A percentile compares a stretch with the other conserved stretches of the same genome.
phyloP scores from a whole-genome alignment of 192 early-diverging fungal species.

The Podila epicladia region DNA sequence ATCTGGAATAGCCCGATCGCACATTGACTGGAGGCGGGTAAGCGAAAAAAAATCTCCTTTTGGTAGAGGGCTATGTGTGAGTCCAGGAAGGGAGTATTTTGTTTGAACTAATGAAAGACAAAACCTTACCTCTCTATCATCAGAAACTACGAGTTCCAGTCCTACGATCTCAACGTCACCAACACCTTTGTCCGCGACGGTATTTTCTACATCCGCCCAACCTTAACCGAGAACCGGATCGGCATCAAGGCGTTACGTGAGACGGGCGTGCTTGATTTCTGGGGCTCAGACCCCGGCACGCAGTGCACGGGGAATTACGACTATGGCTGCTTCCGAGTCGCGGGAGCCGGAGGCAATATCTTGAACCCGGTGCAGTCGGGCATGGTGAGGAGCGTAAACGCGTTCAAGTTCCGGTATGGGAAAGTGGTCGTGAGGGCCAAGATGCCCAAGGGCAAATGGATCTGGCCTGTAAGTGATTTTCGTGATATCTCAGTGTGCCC shows the following conservation, averaged over 20 bases:
- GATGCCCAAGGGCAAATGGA: constrained; percentile 64
- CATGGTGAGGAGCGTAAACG: constrained; percentile 53
- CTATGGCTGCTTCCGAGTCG: constrained; percentile 56
- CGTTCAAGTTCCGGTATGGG: constrained; percentile 61
- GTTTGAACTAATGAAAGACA: too few relatives aligned
- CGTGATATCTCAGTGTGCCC: too few relatives aligned
- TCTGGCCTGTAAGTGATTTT: constrained; percentile 49
- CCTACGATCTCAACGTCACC: constrained; percentile 57
- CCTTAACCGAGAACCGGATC: constrained; percentile 63
- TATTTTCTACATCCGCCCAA: constrained; percentile 68
- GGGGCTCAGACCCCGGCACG: constrained; percentile 34
- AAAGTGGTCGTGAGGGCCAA: constrained; percentile 66
- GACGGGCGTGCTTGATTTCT: constrained; percentile 51
- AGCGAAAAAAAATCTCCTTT: too few relatives aligned
- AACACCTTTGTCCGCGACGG: constrained; percentile 70
- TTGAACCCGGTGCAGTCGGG: constrained; percentile 73
- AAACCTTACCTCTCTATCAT: neutral
- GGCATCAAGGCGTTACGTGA: constrained; percentile 52
- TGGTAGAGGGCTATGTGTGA: neutral
- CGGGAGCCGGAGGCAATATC: constrained; percentile 56
- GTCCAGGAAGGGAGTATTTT: too few relatives aligned
- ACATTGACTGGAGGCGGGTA: too few relatives aligned
- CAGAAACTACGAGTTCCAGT: constrained; percentile 37
- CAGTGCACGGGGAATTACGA: constrained; percentile 45
- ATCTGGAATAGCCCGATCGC: constrained; percentile 23